Evolutionary conservation across 225 moss, liverwort and hornwort genomes (phyloP), one percentile per base, ranked within the genome.

Genomic region (Physcomitrellopsis africana): DNA sequence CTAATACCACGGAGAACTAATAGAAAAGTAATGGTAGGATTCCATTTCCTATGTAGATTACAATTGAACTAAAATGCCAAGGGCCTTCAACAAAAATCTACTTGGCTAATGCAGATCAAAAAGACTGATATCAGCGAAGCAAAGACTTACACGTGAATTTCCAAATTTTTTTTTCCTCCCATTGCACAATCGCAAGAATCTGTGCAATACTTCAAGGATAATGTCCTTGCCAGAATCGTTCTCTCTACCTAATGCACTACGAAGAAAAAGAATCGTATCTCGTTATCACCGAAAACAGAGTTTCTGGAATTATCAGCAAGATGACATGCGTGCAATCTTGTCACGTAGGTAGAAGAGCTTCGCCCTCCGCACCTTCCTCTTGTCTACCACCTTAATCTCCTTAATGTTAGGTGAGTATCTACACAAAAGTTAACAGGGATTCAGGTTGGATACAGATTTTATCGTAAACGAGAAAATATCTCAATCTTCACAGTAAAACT

Each of bases 391-490:
- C 86, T 99, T 99, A 70, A 99, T 82, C 83, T 99, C 97, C 77
- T 99, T 99, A 67, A 99, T 90, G 15, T 99, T 99, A 29, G 97
- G 97, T 37, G 97, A 99, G 68, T 99, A 99, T 60, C 97, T 99
- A 86, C 78, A 90, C 24, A 47, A 68, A 19, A 27, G 14, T 13
- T 5, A 5, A 15, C 37, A 14, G 54, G 52, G 52, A 27, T 51
- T 57, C 10, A 12, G 65, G 64, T 8, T 10, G 8, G 24, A 24
- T 24, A 63, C 8, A 16, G 12, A 20, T 56, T 23, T 7, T 11
- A 58, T 47, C 2, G 15, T 2, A 13, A 6, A 1, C 22, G 61
- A n/a, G 2, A 17, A 22, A 1, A 57, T 14, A 57, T 6, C 9
- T 12, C 15, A 57, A 29, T 32, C 32, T 51, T 51, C n/a, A 29